Evolutionary conservation across 805 yeast species (phyloP).

Genomic region (Suhomyces pyralidae): DNA sequence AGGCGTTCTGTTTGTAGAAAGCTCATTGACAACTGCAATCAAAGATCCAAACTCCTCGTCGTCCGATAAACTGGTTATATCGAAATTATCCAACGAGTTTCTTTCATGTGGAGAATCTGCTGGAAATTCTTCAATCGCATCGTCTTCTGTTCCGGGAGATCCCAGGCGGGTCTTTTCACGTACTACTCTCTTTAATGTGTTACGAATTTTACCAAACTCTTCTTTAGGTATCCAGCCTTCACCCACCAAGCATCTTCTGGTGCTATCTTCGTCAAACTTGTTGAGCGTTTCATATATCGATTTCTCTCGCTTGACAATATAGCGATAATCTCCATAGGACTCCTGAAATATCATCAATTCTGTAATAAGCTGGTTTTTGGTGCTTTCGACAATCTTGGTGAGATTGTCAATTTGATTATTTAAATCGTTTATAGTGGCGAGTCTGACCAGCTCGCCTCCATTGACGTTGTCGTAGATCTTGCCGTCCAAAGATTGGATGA

Average conservation of each 20-base stretch:
- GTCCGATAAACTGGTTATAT: conserved; percentile 3
- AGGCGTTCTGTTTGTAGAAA: conserved; percentile 80
- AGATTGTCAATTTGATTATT: conserved; percentile 33
- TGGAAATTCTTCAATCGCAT: background rate
- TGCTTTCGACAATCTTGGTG: conserved; percentile 29
- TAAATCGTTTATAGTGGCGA: conserved; percentile 26
- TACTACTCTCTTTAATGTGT: conserved; percentile 42
- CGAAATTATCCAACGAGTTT: conserved; percentile 21
- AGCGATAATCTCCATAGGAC: conserved; percentile 28
- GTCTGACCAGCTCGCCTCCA: conserved; percentile 27
- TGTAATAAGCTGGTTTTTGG: conserved; percentile 35
- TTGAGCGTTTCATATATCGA: conserved; percentile 58
- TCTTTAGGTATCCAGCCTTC: conserved; percentile 73
- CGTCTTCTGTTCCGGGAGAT: conserved; percentile 7
- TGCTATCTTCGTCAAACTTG: conserved; percentile 64
- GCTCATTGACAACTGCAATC: conserved; percentile 41
- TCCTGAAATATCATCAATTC: conserved; percentile 39
- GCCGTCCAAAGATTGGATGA: conserved; percentile 40
- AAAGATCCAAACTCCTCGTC: conserved; percentile 13
- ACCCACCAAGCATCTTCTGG: conserved; percentile 62
- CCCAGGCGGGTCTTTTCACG: conserved; percentile 27
- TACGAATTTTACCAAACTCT: conserved; percentile 39
- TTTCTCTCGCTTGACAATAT: conserved; percentile 49
- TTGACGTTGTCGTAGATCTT: conserved; percentile 33
- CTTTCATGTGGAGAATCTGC: background rate